phyloP scores from a whole-genome alignment of 306 rosid genomes.

The Cajanus cajan region DNA sequence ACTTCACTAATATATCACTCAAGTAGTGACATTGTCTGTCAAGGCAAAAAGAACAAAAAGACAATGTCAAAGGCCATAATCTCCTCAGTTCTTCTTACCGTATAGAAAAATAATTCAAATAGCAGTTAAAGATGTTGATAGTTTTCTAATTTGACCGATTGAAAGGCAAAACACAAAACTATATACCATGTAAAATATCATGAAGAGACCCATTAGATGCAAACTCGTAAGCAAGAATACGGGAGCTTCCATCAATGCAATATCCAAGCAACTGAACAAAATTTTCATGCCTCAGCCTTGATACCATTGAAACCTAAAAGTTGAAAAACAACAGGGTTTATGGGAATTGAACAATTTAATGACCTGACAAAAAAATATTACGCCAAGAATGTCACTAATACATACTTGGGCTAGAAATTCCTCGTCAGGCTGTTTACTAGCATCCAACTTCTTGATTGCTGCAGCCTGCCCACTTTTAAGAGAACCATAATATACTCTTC shows the following conservation, averaged over 20 bases:
- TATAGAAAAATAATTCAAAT: not conserved
- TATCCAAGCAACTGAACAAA: slow-evolving; percentile 86
- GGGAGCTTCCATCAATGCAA: slow-evolving; percentile 79
- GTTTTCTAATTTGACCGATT: slow-evolving; percentile 14
- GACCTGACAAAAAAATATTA: not conserved
- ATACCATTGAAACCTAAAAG: slow-evolving; percentile 89
- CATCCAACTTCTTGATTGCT: slow-evolving; percentile 88
- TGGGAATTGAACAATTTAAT: slow-evolving; percentile 13
- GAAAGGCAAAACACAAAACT: slow-evolving; percentile 20
- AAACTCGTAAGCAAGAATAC: slow-evolving; percentile 84
- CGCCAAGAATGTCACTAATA: slow-evolving; percentile 24
- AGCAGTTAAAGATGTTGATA: not conserved
- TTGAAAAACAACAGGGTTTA: slow-evolving; percentile 11
- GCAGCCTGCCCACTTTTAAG: slow-evolving; percentile 72
- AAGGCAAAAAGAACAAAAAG: not conserved
- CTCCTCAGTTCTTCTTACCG: slow-evolving; percentile 23
- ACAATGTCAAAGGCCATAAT: not conserved
- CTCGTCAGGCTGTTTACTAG: slow-evolving; percentile 91
- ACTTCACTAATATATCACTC: slow-evolving; percentile 14
- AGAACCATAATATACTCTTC: slow-evolving; percentile 77
- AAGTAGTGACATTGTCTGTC: not conserved
- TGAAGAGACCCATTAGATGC: slow-evolving; percentile 98
- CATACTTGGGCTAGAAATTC: slow-evolving; percentile 93
- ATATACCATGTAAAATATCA: slow-evolving; percentile 89
- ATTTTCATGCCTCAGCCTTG: slow-evolving; percentile 84